Base-by-base conservation (phyloP, 768 basidiomycete species). In the Russula sp. region DNA sequence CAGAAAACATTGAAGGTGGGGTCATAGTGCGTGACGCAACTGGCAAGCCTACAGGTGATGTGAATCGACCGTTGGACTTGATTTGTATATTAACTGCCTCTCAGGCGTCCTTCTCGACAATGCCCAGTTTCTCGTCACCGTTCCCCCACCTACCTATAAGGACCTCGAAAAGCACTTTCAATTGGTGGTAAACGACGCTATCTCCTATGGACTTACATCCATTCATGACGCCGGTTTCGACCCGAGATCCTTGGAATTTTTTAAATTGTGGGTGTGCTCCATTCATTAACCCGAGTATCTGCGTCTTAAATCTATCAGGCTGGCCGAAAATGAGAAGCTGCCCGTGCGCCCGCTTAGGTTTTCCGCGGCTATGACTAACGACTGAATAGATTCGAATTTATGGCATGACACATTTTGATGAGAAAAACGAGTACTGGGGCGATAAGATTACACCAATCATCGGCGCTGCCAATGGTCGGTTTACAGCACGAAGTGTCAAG, bases 211-310 rank as follows among this genome's bases (percentile, higher is more conserved):
- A 6, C 73, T 97, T 62, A 94, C 92, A 0, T 84, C 88, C 1
- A 83, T 97, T 44, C 93, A 95, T 71, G 94, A 97, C 73, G 94
- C 94, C 14, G 88, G 86, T 18, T 78, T 90, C 50, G 77, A 83
- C 63, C 86, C 88, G 22, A 75, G 74, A 14, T 89, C 88, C n/a
- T 77, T 93, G 50, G 80, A 80, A 2, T 91, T 95, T 72, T 92
- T 90, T 77, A 80, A 80, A 70, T 79, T 80, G 90, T 92, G 64
- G 59, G 73, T 32, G 38, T 36, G 24, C 58, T 48, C 44, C 44
- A 49, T 63, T 50, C 30, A 51, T 52, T 68, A 28, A 32, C 32
- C 60, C 48, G 50, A 54, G 55, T 57, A 42, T 32, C 42, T 36
- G 58, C 34, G 48, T 55, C 36, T 49, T 56, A 58, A 38, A 55